A percentile compares a stretch with the other conserved stretches of the same genome.
phyloP scores from a whole-genome alignment of 495 filamentous ascomycete genomes.

The Pyronema omphalodes region DNA sequence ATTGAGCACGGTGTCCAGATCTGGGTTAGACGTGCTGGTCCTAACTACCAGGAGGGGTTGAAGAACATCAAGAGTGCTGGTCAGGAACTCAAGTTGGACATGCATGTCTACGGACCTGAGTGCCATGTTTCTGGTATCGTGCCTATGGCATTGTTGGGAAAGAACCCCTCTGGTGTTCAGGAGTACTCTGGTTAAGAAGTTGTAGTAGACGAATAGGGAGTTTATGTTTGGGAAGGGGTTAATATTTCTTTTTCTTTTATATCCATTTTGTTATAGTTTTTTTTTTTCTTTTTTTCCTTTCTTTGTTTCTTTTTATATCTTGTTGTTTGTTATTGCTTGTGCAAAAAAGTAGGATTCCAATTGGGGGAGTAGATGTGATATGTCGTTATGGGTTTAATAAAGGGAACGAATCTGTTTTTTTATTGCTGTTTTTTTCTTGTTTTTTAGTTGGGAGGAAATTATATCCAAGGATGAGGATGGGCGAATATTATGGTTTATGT shows the following conservation, averaged over 20 bases:
- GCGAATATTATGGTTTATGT: too few relatives aligned
- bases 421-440: too few relatives aligned
- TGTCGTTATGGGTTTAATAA: constrained; percentile 7
- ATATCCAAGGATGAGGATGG: too few relatives aligned
- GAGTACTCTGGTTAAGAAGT: constrained; percentile 18
- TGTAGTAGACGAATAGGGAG: not conserved
- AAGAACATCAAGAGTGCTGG: constrained; percentile 98
- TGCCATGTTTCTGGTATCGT: constrained; percentile 56
- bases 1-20: constrained; percentile 97
- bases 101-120: constrained; percentile 97
- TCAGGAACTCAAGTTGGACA: constrained; percentile 75
- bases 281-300: not conserved
- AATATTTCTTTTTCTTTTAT: not conserved
- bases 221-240: not conserved
- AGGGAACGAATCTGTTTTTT: constrained; percentile 4
- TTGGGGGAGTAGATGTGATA: not conserved
- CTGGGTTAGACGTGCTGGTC: constrained; percentile 97
- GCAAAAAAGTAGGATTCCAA: too few relatives aligned
- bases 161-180: constrained; percentile 21
- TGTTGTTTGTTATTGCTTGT: too few relatives aligned
- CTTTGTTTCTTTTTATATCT: not conserved
- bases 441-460: not conserved
- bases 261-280: not conserved
- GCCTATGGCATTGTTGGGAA: constrained; percentile 38
- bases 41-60: constrained; percentile 98